These are phyloP conservation scores for Nigrospora osmanthi DNA, from an alignment of 2,329 filamentous ascomycete species.

Conservation along the genomic window DNA sequence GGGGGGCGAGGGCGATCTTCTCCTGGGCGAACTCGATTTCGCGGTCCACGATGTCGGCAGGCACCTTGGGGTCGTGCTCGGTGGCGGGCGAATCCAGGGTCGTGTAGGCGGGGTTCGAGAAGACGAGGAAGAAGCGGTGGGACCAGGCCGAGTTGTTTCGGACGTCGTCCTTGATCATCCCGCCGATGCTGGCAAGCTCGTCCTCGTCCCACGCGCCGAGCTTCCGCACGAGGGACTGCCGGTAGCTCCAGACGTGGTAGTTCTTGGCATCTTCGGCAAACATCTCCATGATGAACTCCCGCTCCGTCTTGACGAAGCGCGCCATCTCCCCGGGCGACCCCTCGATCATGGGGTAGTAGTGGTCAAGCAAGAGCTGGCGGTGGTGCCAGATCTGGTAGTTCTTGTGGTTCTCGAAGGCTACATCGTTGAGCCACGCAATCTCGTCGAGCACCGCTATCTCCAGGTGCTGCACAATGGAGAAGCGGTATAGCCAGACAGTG, in stretches of 20 bases:
- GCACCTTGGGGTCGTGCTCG: slow-evolving; percentile 46
- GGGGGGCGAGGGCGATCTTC: slow-evolving; percentile 71
- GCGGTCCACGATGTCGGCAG: slow-evolving; percentile 57
- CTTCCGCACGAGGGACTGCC: slow-evolving; percentile 61
- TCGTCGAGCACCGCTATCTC: slow-evolving; percentile 61
- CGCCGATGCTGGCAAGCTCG: slow-evolving; percentile 65
- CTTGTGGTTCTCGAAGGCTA: slow-evolving; percentile 79
- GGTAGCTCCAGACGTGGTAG: slow-evolving; percentile 97
- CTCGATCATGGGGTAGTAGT: slow-evolving; percentile 51
- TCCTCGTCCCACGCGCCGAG: slow-evolving; percentile 48
- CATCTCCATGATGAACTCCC: slow-evolving; percentile 70
- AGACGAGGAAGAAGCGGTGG: slow-evolving; percentile 90
- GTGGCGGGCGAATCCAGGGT: slow-evolving; percentile 41
- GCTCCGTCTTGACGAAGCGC: slow-evolving; percentile 57
- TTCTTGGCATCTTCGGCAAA: slow-evolving; percentile 87
- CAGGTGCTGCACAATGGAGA: slow-evolving; percentile 65
- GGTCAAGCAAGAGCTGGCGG: slow-evolving; percentile 56
- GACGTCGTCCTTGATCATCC: slow-evolving; percentile 70
- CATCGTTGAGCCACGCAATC: slow-evolving; percentile 76
- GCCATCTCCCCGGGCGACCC: slow-evolving; percentile 47
- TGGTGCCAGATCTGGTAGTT: slow-evolving; percentile 98
- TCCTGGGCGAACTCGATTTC: slow-evolving; percentile 69
- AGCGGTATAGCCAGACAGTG: slow-evolving; percentile 96
- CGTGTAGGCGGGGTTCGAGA: slow-evolving; percentile 49
- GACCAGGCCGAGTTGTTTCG: slow-evolving; percentile 98